Evolutionary conservation across 352 stramenopile species (phyloP), one percentile per base, ranked within the genome.

Genomic region (Pythium scleroteichum): DNA sequence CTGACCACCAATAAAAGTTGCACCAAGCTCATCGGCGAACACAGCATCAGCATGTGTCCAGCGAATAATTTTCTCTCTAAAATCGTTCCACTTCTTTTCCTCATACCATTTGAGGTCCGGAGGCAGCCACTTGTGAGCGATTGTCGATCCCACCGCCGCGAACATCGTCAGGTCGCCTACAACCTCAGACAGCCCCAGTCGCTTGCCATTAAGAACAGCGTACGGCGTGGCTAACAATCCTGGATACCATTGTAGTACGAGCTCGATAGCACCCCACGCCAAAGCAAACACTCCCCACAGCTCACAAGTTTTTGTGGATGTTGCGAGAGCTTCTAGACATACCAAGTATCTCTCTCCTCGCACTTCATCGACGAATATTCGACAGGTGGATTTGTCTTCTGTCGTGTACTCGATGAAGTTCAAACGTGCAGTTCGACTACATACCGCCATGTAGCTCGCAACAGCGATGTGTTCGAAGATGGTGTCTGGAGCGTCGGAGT

Each of bases 391-490:
- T 7, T 23, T 5, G 40, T 23, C 19, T n/a, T 23, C 14, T 8
- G 40, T n/a, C 40, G 10, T 47, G 40, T 22, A 47, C 20, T 47
- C 40, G 40, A 23, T 47, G 16, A 19, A 23, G 19, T 24, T 9
- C 14, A 47, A n/a, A n/a, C 14, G 40, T 9, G 19, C 40, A n/a
- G 7, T 23, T 9, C 40, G 40, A 10, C 6, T 23, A n/a, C 14
- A 47, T 5, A 47, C 10, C 9, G 40, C 20, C 40, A 23, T 24
- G 45, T 58, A 66, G 9, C 40, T 66, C 7, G 40, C 27, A 49
- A 70, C 63, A 0, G 50, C 63, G n/a, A 70, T 29, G n/a, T 70
- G 59, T 24, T 70, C 63, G 14, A 63, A 70, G 0, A 70, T 14
- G n/a, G 53, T 66, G 27, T 70, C 57, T 3, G 57, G 56, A n/a